Percentiles rank a stretch among this genome's conserved stretches.
Evolutionary conservation across 1,139 yeast genomes (phyloP).

Genomic region (Scheffersomyces illinoinensis): DNA sequence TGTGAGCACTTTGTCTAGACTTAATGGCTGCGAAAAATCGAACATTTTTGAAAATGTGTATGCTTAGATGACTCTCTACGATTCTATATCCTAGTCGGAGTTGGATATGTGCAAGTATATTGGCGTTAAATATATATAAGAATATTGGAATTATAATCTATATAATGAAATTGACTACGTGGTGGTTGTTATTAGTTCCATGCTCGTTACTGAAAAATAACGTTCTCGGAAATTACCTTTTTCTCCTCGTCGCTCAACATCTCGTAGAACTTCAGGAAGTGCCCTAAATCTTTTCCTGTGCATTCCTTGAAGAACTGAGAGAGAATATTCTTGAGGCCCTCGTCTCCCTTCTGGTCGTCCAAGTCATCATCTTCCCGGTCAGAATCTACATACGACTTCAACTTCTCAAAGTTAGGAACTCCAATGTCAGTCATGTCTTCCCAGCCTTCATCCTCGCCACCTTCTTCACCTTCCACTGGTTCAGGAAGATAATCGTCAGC

Average conservation of each 20-base stretch:
- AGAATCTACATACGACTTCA: conserved; percentile 52
- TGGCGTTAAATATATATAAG: not conserved
- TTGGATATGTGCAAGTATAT: not conserved
- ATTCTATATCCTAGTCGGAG: too few species aligned
- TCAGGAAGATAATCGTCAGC: conserved; percentile 37
- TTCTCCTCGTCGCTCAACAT: conserved; percentile 58
- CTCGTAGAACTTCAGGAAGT: conserved; percentile 57
- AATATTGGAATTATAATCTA: not conserved
- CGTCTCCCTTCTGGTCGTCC: conserved; percentile 38
- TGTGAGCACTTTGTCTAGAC: not conserved
- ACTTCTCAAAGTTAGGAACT: conserved; percentile 58
- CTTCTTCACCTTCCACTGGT: conserved; percentile 29
- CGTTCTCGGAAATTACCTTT: conserved; percentile 50
- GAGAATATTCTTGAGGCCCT: conserved; percentile 48
- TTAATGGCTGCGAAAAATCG: not conserved
- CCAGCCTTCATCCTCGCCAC: conserved; percentile 70
- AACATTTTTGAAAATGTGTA: too few species aligned
- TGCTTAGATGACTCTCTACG: too few species aligned
- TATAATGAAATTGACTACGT: not conserved
- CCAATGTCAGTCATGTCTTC: conserved; percentile 76
- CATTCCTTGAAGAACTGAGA: conserved; percentile 65
- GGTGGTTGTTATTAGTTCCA: not conserved
- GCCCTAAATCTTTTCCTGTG: conserved; percentile 51
- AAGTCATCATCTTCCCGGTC: conserved; percentile 42
- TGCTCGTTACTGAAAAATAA: conserved; percentile 21